phyloP scores from a whole-genome alignment of 768 basidiomycete genomes.

The Mrakia frigida region DNA sequence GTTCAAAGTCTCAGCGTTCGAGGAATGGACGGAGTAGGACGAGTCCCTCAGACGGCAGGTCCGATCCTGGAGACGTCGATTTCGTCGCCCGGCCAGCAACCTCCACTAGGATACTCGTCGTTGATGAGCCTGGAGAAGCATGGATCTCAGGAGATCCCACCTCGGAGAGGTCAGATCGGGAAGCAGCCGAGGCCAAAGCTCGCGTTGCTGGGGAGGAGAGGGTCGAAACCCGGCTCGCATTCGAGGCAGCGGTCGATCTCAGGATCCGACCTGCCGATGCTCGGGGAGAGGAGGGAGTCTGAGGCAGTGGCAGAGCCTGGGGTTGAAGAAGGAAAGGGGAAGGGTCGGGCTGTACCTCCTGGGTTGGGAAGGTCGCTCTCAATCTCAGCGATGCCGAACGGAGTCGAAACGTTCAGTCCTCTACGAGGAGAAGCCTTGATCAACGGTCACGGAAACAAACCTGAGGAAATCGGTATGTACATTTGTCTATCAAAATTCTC shows the following conservation, averaged over 20 bases:
- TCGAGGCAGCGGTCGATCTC: conserved; percentile 19
- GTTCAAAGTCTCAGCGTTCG: conserved; percentile 27
- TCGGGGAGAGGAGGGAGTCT: background rate
- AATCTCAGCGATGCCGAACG: background rate
- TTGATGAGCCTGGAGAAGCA: conserved; percentile 7
- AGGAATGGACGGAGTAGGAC: background rate
- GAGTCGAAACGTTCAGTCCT: background rate
- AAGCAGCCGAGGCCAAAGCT: background rate
- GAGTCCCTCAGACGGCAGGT: conserved; percentile 19
- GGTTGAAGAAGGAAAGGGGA: conserved; percentile 8
- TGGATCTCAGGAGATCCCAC: conserved; percentile 9
- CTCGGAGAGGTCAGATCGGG: conserved; percentile 17
- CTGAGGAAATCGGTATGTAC: background rate
- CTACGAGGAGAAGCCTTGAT: background rate
- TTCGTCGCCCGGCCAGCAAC: background rate
- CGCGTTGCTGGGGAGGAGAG: background rate
- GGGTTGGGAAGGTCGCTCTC: conserved; percentile 16
- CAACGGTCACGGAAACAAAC: background rate
- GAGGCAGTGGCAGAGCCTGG: background rate
- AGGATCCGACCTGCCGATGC: background rate
- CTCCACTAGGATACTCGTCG: background rate
- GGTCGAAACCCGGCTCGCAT: background rate
- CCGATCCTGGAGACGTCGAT: background rate
- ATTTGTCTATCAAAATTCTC: too few species aligned
- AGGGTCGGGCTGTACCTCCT: background rate